Evolutionary conservation across 1,284 basidiomycete genomes (phyloP).

Genomic region (Moesziomyces aphidis): DNA sequence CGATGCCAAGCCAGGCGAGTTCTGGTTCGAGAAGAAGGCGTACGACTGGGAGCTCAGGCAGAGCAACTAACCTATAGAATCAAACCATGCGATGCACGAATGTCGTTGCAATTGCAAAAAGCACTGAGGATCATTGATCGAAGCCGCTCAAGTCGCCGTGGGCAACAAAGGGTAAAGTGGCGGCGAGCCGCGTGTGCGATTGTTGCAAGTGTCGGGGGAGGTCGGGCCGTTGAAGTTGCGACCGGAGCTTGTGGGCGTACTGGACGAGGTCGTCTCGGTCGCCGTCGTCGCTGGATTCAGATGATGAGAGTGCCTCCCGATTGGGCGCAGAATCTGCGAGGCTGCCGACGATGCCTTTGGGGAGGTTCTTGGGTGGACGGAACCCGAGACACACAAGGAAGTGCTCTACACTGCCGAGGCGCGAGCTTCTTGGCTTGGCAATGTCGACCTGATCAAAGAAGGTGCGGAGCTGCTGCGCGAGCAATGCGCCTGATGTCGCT

Average conservation of each 20-base stretch:
- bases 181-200: constrained; percentile 17
- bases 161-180: constrained; percentile 37
- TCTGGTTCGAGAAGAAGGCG: constrained; percentile 38
- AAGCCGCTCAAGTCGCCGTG: constrained; percentile 45
- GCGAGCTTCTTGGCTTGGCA: constrained; percentile 68
- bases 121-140: constrained; percentile 10
- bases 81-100: background rate
- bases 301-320: background rate
- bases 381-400: constrained; percentile 73
- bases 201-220: background rate
- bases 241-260: constrained; percentile 30
- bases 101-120: background rate
- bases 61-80: background rate
- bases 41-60: constrained; percentile 25
- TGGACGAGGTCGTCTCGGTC: constrained; percentile 28
- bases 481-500: constrained; percentile 31
- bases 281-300: constrained; percentile 8
- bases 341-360: constrained; percentile 21
- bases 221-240: constrained; percentile 17
- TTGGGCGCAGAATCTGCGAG: constrained; percentile 1
- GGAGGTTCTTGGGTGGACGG: constrained; percentile 33
- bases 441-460: constrained; percentile 70
- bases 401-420: constrained; percentile 69
- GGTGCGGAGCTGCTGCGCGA: constrained; percentile 62
- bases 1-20: constrained; percentile 45